phyloP scores from a whole-genome alignment of 139 green algal genomes.

The Asterochloris sp. region DNA sequence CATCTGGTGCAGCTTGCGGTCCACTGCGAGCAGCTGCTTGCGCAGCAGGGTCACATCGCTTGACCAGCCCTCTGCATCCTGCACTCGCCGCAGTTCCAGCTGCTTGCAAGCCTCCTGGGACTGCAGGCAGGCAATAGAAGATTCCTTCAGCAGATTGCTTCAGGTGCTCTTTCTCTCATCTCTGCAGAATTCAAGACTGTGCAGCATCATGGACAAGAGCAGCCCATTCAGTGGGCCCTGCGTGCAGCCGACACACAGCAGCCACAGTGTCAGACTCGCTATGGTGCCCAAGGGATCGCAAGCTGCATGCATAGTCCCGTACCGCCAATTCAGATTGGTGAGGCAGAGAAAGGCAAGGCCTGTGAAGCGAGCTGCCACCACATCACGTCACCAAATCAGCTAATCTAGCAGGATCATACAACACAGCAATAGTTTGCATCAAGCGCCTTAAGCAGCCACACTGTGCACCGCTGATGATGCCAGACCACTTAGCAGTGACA shows the following conservation, averaged over 20 bases:
- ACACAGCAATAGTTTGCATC: neutral
- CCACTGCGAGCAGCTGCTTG: conserved; percentile 58
- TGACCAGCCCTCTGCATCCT: conserved; percentile 69
- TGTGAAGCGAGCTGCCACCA: too few relatives aligned
- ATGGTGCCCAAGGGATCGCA: too few relatives aligned
- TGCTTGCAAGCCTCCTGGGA: conserved; percentile 23
- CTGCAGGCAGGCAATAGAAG: conserved; percentile 17
- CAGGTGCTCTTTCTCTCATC: too few relatives aligned
- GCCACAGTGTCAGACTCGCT: too few relatives aligned
- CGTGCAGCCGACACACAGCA: too few relatives aligned
- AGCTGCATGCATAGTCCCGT: too few relatives aligned
- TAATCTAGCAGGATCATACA: neutral
- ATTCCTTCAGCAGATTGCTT: too few relatives aligned
- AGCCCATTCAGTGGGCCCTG: too few relatives aligned
- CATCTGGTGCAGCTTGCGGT: conserved; percentile 75
- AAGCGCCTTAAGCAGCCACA: neutral
- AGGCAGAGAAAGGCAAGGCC: too few relatives aligned
- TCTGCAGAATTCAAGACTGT: neutral
- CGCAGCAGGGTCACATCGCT: conserved; percentile 65
- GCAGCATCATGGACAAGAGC: neutral
- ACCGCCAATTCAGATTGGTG: too few relatives aligned
- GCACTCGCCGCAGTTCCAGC: conserved; percentile 40
- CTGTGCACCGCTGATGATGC: too few relatives aligned
- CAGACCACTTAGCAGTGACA: neutral
- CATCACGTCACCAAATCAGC: too few relatives aligned